Conservation (phyloP, 1,284 basidiomycete genomes). For the Trichosporon sp. region DNA sequence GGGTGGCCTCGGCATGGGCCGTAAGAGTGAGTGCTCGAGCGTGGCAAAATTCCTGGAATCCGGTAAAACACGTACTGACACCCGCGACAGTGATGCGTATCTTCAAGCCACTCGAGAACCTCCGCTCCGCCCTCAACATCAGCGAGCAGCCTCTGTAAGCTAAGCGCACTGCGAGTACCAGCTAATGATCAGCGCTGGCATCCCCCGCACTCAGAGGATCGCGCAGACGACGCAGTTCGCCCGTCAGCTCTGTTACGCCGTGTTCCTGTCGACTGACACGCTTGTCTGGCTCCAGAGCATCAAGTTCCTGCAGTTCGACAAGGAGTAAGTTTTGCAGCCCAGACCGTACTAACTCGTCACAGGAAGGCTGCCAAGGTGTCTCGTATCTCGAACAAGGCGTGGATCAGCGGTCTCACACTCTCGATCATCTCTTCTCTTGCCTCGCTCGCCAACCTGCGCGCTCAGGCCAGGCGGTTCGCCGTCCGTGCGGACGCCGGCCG, state of each 20-base stretch:
- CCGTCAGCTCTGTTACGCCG: slow-evolving; percentile 85
- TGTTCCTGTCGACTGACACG: slow-evolving; percentile 81
- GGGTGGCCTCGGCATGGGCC: slow-evolving; percentile 70
- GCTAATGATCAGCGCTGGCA: slow-evolving; percentile 34
- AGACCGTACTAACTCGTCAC: slow-evolving; percentile 44
- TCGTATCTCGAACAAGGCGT: slow-evolving; percentile 80
- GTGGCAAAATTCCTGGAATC: background rate
- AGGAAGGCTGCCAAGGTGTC: slow-evolving; percentile 69
- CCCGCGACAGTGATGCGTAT: slow-evolving; percentile 76
- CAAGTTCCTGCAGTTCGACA: slow-evolving; percentile 67
- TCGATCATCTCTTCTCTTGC: slow-evolving; percentile 65
- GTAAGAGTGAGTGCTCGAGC: slow-evolving; percentile 67
- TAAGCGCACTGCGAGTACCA: background rate
- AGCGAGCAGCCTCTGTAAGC: slow-evolving; percentile 59
- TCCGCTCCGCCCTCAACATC: slow-evolving; percentile 87
- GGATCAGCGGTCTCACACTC: slow-evolving; percentile 83
- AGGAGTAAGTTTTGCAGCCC: slow-evolving; percentile 43
- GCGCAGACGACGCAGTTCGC: slow-evolving; percentile 80
- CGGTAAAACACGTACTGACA: background rate
- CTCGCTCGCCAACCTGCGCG: slow-evolving; percentile 54
- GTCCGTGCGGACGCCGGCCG: slow-evolving; percentile 44
- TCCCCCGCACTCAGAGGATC: slow-evolving; percentile 59
- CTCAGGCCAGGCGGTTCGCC: slow-evolving; percentile 51
- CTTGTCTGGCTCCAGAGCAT: slow-evolving; percentile 79
- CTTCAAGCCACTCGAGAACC: slow-evolving; percentile 91